phyloP scores from a whole-genome alignment of 306 rosid genomes.

The Rosa chinensis region DNA sequence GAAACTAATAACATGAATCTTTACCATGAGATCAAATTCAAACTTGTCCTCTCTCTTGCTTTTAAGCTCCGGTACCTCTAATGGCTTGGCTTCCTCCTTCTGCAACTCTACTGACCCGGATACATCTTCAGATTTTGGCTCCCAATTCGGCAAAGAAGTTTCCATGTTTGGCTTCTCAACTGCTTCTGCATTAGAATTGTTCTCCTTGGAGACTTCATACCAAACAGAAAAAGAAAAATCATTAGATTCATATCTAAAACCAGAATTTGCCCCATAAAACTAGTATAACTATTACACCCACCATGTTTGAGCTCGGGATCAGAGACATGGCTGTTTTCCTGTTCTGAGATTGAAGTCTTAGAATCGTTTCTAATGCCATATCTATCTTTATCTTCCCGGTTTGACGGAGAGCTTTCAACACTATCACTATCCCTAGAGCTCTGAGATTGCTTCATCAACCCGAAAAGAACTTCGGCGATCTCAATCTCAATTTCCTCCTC shows the following conservation, averaged over 20 bases:
- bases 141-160: constrained; percentile 17
- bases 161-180: constrained; percentile 32
- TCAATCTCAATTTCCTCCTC: constrained; percentile 62
- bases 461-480: constrained; percentile 77
- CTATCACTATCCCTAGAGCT: constrained; percentile 32
- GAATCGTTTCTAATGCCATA: neutral
- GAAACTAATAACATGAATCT: constrained; percentile 25
- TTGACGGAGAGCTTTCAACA: constrained; percentile 24
- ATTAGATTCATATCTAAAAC: neutral
- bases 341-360: neutral
- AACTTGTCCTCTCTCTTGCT: constrained; percentile 45
- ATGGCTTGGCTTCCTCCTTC: constrained; percentile 32
- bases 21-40: constrained; percentile 75
- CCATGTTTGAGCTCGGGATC: neutral
- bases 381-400: constrained; percentile 27
- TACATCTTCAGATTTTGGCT: constrained; percentile 15
- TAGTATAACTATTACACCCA: neutral
- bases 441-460: constrained; percentile 42
- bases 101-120: constrained; percentile 27
- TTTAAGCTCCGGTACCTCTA: constrained; percentile 21
- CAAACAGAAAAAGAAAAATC: neutral
- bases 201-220: neutral
- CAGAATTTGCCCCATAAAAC: neutral
- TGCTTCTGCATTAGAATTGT: constrained; percentile 28
- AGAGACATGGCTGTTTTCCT: neutral